A percentile compares a stretch with the other conserved stretches of the same genome.
Conservation (phyloP, 2,329 filamentous ascomycete species). For the Phyllosticta citriasiana region DNA sequence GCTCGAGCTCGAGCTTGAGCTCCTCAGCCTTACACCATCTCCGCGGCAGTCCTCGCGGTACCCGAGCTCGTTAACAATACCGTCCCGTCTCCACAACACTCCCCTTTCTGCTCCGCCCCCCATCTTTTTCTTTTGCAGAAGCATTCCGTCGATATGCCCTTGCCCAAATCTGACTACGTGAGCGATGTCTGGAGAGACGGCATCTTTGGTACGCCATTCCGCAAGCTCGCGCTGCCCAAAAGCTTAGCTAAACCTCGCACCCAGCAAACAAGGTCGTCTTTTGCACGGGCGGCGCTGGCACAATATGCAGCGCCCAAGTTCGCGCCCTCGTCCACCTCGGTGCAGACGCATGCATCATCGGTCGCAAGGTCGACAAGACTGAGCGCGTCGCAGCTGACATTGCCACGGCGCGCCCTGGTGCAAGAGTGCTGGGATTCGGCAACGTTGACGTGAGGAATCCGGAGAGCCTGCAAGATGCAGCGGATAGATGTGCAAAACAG, state of each 20-base stretch:
- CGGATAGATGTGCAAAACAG: conserved; percentile 69
- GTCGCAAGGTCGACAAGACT: conserved; percentile 82
- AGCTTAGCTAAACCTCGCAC: not conserved
- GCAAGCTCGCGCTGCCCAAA: conserved; percentile 10
- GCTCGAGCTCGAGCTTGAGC: not conserved
- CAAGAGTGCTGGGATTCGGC: conserved; percentile 80
- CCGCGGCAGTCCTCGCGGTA: not conserved
- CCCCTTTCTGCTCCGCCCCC: not conserved
- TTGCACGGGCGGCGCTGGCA: conserved; percentile 87
- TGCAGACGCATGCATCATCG: conserved; percentile 88
- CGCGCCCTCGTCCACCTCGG: conserved; percentile 83
- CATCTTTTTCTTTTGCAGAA: not conserved
- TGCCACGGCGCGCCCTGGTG: conserved; percentile 63
- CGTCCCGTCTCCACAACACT: not conserved
- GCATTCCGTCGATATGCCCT: conserved; percentile 43
- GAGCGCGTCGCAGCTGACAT: conserved; percentile 72
- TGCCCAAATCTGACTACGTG: conserved; percentile 64
- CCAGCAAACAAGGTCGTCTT: conserved; percentile 81
- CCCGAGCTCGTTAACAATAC: not conserved
- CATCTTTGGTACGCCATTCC: conserved; percentile 58
- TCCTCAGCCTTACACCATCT: not conserved
- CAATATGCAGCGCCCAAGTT: conserved; percentile 91
- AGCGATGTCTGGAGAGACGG: conserved; percentile 79
- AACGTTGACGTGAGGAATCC: conserved; percentile 57
- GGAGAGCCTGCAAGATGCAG: conserved; percentile 60